Evolutionary conservation across 2,329 filamentous ascomycete species (phyloP).

Genomic region (Monilinia aucupariae): DNA sequence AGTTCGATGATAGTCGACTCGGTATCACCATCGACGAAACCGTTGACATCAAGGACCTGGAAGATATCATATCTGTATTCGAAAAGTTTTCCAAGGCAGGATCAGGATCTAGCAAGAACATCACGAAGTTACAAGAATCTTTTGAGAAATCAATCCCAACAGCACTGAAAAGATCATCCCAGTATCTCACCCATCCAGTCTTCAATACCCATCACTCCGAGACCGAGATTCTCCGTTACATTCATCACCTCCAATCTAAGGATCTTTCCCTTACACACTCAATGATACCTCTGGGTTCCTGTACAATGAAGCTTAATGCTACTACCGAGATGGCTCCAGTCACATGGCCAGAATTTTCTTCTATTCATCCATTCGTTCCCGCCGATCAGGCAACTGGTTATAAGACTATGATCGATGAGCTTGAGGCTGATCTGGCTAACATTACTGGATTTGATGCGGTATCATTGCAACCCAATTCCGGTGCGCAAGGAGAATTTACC

Average conservation of each 20-base stretch:
- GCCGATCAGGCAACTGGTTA: conserved; percentile 62
- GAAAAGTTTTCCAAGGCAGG: conserved; percentile 34
- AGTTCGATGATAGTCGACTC: conserved; percentile 54
- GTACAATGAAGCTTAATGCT: conserved; percentile 97
- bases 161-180: conserved; percentile 61
- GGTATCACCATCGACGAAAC: conserved; percentile 78
- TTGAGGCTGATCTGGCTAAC: conserved; percentile 69
- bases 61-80: conserved; percentile 54
- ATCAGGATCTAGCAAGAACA: conserved; percentile 26
- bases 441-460: conserved; percentile 90
- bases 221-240: conserved; percentile 89
- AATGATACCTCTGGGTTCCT: conserved; percentile 95
- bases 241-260: conserved; percentile 87
- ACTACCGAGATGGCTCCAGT: conserved; percentile 90
- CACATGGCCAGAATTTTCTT: conserved; percentile 68
- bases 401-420: conserved; percentile 59
- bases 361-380: conserved; percentile 76
- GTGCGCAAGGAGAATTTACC: conserved; percentile 91
- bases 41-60: conserved; percentile 50
- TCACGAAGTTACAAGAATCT: conserved; percentile 41
- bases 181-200: conserved; percentile 81
- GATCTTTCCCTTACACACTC: conserved; percentile 91
- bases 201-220: conserved; percentile 96
- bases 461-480: conserved; percentile 90
- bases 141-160: conserved; percentile 45